Evolutionary conservation across 129 eudicot genomes (phyloP).

Genomic region (Artemisia tridentata): DNA sequence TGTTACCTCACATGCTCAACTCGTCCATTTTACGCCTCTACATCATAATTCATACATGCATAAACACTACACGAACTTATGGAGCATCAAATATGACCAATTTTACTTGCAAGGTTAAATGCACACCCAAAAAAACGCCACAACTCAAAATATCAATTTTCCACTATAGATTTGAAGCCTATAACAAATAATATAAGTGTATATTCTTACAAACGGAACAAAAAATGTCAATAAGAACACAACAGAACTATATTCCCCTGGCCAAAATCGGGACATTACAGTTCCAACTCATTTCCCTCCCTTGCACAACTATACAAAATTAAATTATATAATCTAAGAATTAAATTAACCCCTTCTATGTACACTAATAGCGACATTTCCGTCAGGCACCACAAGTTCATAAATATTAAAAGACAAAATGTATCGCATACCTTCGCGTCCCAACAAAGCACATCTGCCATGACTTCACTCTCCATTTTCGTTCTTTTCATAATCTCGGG

Average conservation of each 20-base stretch:
- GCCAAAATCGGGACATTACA: conserved; percentile 31
- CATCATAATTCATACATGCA: too few relatives aligned
- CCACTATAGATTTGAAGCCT: conserved; percentile 18
- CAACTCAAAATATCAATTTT: conserved; percentile 9
- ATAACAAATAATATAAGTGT: conserved; percentile 18
- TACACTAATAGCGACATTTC: conserved; percentile 13
- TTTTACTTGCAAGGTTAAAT: too few relatives aligned
- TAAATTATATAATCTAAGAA: conserved; percentile 20
- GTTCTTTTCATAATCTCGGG: conserved; percentile 18
- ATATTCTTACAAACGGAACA: conserved; percentile 28
- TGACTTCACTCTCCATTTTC: neutral
- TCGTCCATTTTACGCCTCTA: too few relatives aligned
- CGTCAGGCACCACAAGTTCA: too few relatives aligned
- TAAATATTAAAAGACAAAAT: neutral
- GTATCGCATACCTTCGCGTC: neutral
- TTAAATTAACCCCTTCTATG: conserved; percentile 26
- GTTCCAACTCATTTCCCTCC: conserved; percentile 18
- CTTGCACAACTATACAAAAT: conserved; percentile 30
- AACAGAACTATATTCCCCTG: conserved; percentile 24
- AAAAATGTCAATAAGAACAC: conserved; percentile 24
- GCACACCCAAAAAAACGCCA: neutral
- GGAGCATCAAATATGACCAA: too few relatives aligned
- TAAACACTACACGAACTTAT: too few relatives aligned
- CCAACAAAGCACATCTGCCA: conserved; percentile 5
- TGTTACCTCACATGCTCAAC: too few relatives aligned